Conservation (phyloP, 257 asterid genomes). For the Solanum appendiculatum region DNA sequence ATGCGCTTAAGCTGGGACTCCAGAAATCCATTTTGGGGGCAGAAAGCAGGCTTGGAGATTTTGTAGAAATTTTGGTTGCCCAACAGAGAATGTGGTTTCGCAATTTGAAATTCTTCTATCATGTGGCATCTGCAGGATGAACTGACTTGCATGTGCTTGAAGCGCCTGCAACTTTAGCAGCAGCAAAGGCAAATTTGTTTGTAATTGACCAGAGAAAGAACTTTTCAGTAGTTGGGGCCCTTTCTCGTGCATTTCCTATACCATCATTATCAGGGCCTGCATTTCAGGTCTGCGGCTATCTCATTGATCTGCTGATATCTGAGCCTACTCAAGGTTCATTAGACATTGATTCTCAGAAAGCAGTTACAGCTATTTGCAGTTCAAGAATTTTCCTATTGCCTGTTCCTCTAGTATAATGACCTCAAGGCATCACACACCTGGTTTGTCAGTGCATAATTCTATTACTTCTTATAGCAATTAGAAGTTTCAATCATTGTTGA, state of each 20-base stretch:
- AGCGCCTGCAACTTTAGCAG: constrained; percentile 48
- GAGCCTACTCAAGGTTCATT: constrained; percentile 25
- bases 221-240: constrained; percentile 49
- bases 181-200: constrained; percentile 52
- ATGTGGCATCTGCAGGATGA: constrained; percentile 21
- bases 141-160: constrained; percentile 37
- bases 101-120: constrained; percentile 16
- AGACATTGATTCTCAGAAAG: constrained; percentile 16
- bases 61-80: constrained; percentile 33
- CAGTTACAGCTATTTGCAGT: constrained; percentile 49
- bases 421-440: constrained; percentile 19
- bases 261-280: constrained; percentile 78
- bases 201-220: constrained; percentile 44
- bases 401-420: constrained; percentile 23
- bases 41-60: constrained; percentile 36
- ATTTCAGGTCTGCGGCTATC: constrained; percentile 57
- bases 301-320: constrained; percentile 35
- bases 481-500: constrained; percentile 27
- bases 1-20: constrained; percentile 33
- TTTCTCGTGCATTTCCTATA: constrained; percentile 60
- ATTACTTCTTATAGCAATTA: constrained; percentile 25
- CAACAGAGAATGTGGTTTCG: constrained; percentile 33
- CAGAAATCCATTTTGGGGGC: constrained; percentile 28
- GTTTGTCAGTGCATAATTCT: constrained; percentile 25
- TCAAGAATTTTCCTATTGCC: constrained; percentile 23